Conservation (phyloP, 1,139 yeast species). For the Arxiozyma bovina region DNA sequence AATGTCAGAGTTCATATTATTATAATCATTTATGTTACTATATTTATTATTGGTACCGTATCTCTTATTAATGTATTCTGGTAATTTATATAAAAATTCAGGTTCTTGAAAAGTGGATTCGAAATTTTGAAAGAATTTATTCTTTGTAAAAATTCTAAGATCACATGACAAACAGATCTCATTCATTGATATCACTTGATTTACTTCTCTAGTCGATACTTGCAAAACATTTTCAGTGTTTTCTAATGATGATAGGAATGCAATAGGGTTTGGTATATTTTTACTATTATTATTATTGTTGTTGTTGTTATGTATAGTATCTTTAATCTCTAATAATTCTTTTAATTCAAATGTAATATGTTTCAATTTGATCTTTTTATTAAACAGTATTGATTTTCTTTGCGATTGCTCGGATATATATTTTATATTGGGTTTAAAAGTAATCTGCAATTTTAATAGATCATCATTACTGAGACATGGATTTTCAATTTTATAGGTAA, state of each 20-base stretch:
- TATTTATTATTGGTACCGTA: neutral
- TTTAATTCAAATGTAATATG: conserved; percentile 42
- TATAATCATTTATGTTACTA: neutral
- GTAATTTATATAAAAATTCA: conserved; percentile 24
- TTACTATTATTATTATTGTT: neutral
- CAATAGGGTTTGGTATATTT: neutral
- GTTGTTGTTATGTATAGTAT: conserved; percentile 4
- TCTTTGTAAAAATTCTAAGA: conserved; percentile 23
- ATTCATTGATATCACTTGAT: conserved; percentile 22
- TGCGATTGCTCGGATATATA: conserved; percentile 30
- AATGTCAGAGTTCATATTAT: conserved; percentile 2
- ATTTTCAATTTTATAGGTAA: conserved; percentile 20
- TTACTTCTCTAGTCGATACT: conserved; percentile 23
- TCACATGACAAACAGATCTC: conserved; percentile 20
- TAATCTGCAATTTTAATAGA: conserved; percentile 35
- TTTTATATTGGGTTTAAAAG: conserved; percentile 35
- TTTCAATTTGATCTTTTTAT: conserved; percentile 37
- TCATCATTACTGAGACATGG: conserved; percentile 41
- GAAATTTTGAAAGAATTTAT: conserved; percentile 22
- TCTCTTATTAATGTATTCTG: conserved; percentile 6
- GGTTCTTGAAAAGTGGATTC: conserved; percentile 28
- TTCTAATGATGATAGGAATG: neutral
- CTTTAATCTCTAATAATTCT: conserved; percentile 39
- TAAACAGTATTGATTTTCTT: conserved; percentile 15
- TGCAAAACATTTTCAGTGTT: conserved; percentile 26